A percentile compares a stretch with the other conserved stretches of the same genome.
phyloP scores from a whole-genome alignment of 805 yeast genomes.

The Candida xyloterini region DNA sequence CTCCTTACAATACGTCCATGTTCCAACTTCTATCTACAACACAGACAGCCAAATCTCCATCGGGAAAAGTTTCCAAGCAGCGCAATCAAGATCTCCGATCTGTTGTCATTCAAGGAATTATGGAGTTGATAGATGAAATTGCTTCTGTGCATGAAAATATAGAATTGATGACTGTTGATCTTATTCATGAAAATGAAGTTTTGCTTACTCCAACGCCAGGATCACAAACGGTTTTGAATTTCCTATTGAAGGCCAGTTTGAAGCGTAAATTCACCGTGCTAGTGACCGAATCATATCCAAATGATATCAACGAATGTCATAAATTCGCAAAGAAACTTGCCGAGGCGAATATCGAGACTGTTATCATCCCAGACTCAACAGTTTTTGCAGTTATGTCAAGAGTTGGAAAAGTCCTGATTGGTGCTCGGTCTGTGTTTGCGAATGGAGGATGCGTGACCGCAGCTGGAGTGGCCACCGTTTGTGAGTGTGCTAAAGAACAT shows the following conservation, averaged over 20 bases:
- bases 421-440: slow-evolving; percentile 89
- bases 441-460: slow-evolving; percentile 92
- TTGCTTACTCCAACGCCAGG: slow-evolving; percentile 92
- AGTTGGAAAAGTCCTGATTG: slow-evolving; percentile 93
- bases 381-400: slow-evolving; percentile 95
- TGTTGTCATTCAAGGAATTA: slow-evolving; percentile 84
- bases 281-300: slow-evolving; percentile 91
- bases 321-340: slow-evolving; percentile 75
- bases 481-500: slow-evolving; percentile 93
- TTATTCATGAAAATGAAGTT: slow-evolving; percentile 89
- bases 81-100: slow-evolving; percentile 71
- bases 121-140: slow-evolving; percentile 89
- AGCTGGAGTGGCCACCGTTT: slow-evolving; percentile 88
- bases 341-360: slow-evolving; percentile 82
- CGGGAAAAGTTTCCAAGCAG: slow-evolving; percentile 34
- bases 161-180: slow-evolving; percentile 85
- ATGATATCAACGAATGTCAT: slow-evolving; percentile 75
- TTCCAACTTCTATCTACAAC: slow-evolving; percentile 71
- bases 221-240: slow-evolving; percentile 83
- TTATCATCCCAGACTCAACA: slow-evolving; percentile 88
- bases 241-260: slow-evolving; percentile 78
- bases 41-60: slow-evolving; percentile 22
- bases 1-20: slow-evolving; percentile 77
- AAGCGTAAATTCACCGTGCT: slow-evolving; percentile 90
- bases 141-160: slow-evolving; percentile 86